Percentiles rank a stretch among this genome's conserved stretches.
Conservation (phyloP, 2,329 filamentous ascomycete genomes). For the Ilyonectria destructans region DNA sequence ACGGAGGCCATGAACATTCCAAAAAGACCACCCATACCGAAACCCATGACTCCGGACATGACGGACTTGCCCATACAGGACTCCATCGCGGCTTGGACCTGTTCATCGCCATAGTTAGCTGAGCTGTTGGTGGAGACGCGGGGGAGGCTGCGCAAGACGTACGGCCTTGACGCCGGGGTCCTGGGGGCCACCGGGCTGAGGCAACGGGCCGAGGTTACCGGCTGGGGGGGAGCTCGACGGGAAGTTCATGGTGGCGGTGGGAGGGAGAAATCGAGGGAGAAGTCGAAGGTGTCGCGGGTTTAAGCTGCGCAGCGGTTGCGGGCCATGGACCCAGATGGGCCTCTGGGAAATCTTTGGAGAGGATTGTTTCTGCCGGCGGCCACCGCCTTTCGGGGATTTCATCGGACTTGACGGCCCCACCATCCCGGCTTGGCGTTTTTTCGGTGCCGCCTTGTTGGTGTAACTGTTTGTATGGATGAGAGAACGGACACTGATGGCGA, state of each 20-base stretch:
- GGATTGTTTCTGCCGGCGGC: conserved; percentile 59
- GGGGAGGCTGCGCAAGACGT: conserved; percentile 42
- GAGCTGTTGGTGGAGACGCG: conserved; percentile 13
- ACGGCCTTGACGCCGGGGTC: conserved; percentile 70
- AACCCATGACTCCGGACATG: conserved; percentile 94
- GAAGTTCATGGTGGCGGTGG: conserved; percentile 57
- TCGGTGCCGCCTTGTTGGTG: not conserved
- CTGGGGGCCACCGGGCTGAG: conserved; percentile 55
- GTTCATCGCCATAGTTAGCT: conserved; percentile 25
- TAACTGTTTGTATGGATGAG: not conserved
- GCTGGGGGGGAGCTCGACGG: conserved; percentile 51
- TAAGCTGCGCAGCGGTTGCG: conserved; percentile 31
- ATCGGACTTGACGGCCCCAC: conserved; percentile 43
- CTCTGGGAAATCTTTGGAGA: conserved; percentile 45
- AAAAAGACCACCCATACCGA: conserved; percentile 93
- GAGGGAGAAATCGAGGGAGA: conserved; percentile 14
- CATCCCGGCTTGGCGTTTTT: conserved; percentile 38
- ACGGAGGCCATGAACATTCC: conserved; percentile 98
- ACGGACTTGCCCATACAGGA: conserved; percentile 91
- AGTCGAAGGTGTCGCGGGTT: conserved; percentile 38
- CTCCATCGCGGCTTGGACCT: conserved; percentile 92
- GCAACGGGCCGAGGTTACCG: conserved; percentile 43
- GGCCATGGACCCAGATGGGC: conserved; percentile 33
- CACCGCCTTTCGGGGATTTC: conserved; percentile 54
- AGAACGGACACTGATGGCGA: not conserved